Conservation (phyloP, 306 rosid species). For the Cucurbita pepo region DNA sequence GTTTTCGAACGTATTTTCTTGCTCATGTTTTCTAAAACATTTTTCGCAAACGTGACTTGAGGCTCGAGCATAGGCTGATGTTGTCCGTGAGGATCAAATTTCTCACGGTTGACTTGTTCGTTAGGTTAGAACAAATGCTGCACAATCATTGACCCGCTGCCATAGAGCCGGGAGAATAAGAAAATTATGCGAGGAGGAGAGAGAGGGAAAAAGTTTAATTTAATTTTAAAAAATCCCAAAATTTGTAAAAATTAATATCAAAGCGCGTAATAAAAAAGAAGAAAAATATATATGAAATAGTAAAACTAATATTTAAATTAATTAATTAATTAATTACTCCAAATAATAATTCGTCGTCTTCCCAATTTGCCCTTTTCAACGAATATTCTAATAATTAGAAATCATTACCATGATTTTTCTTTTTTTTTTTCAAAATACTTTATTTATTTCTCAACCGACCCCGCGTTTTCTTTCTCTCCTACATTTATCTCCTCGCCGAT, state of each 20-base stretch:
- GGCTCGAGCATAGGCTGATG: too few species aligned
- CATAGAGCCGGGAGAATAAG: too few species aligned
- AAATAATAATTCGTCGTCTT: background rate
- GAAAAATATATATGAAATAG: background rate
- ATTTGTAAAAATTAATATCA: background rate
- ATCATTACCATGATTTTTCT: background rate
- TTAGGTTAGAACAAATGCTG: too few species aligned
- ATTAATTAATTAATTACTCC: background rate
- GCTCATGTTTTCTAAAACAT: too few species aligned
- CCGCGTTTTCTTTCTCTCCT: constrained; percentile 15
- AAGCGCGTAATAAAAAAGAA: background rate
- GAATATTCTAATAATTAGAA: background rate
- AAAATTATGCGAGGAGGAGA: too few species aligned
- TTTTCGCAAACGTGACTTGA: too few species aligned
- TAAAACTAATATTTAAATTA: background rate
- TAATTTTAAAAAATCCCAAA: background rate
- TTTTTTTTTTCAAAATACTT: constrained; percentile 15
- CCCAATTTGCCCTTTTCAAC: background rate
- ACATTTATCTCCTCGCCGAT: background rate
- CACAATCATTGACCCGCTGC: too few species aligned
- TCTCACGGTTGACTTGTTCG: too few species aligned
- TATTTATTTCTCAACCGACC: constrained; percentile 18
- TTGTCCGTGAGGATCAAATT: too few species aligned
- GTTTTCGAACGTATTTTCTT: too few species aligned
- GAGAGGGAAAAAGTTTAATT: too few species aligned